Evolutionary conservation across 768 basidiomycete genomes (phyloP).

Genomic region (Mrakia hoshinonis): DNA sequence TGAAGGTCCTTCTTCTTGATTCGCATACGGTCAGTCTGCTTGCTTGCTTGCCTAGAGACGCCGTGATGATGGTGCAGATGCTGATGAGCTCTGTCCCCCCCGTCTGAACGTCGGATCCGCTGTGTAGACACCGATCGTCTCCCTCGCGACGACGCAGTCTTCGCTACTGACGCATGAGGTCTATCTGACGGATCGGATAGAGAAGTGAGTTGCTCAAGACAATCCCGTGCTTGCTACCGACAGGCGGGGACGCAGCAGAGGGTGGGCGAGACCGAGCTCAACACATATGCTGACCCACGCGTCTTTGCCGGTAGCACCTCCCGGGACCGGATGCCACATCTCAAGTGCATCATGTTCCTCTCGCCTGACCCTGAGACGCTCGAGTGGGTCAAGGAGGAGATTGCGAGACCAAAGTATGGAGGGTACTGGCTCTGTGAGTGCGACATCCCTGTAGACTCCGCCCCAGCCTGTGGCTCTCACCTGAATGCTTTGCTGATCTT

Average conservation of each 20-base stretch:
- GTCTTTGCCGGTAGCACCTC: slow-evolving; percentile 39
- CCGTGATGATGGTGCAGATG: neutral
- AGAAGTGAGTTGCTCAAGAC: slow-evolving; percentile 58
- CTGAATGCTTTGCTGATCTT: neutral
- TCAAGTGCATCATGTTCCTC: slow-evolving; percentile 94
- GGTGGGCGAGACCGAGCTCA: too few relatives aligned
- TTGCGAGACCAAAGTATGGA: slow-evolving; percentile 85
- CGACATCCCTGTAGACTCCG: neutral
- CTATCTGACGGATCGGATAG: slow-evolving; percentile 94
- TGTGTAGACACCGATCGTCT: slow-evolving; percentile 78
- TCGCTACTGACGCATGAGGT: slow-evolving; percentile 88
- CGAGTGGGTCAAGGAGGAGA: slow-evolving; percentile 69
- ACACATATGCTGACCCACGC: too few relatives aligned
- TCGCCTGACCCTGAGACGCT: slow-evolving; percentile 74
- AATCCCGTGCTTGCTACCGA: neutral
- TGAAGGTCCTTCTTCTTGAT: slow-evolving; percentile 94
- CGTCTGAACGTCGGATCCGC: neutral
- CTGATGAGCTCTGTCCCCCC: neutral
- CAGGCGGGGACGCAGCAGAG: neutral
- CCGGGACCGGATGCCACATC: slow-evolving; percentile 84
- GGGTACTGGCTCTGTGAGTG: slow-evolving; percentile 97
- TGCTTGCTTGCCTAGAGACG: neutral
- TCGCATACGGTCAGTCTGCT: slow-evolving; percentile 66
- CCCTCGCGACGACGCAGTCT: slow-evolving; percentile 87
- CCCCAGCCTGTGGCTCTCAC: neutral